Evolutionary conservation across 257 asterid genomes (phyloP).

Genomic region (Jasminum sambac): DNA sequence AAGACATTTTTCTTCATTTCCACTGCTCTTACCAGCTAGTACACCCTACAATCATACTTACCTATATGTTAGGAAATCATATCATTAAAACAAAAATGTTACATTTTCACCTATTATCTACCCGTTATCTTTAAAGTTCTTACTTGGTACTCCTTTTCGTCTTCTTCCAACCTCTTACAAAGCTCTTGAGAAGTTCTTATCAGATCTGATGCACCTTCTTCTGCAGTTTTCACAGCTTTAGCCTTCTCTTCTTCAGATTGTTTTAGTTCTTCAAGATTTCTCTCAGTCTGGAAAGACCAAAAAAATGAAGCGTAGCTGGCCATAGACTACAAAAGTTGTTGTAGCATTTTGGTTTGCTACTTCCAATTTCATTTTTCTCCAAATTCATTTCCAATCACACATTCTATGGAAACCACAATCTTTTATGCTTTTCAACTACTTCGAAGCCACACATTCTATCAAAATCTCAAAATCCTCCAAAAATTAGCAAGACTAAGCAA

Average conservation of each 20-base stretch:
- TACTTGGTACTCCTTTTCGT: slow-evolving; percentile 93
- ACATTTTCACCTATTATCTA: neutral
- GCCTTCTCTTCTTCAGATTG: slow-evolving; percentile 76
- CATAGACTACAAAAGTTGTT: slow-evolving; percentile 15
- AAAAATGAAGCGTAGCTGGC: slow-evolving; percentile 6
- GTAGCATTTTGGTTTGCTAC: too few relatives aligned
- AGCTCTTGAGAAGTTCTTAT: slow-evolving; percentile 64
- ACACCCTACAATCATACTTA: slow-evolving; percentile 61
- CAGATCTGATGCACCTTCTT: slow-evolving; percentile 84
- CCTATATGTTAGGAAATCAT: slow-evolving; percentile 10
- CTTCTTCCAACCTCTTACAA: slow-evolving; percentile 76
- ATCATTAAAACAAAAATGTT: slow-evolving; percentile 4
- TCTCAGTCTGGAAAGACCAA: slow-evolving; percentile 54
- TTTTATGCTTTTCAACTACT: too few relatives aligned
- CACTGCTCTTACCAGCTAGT: slow-evolving; percentile 91
- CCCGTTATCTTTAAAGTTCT: slow-evolving; percentile 11
- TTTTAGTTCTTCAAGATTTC: slow-evolving; percentile 70
- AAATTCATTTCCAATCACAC: too few relatives aligned
- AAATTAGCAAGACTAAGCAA: neutral
- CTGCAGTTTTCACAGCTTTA: slow-evolving; percentile 63
- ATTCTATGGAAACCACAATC: too few relatives aligned
- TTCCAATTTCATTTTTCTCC: too few relatives aligned
- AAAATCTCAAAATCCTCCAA: too few relatives aligned
- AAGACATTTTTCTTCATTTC: slow-evolving; percentile 96
- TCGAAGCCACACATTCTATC: too few relatives aligned